Evolutionary conservation across 495 filamentous ascomycete genomes (phyloP).

Genomic region (Articulospora tetracladia): DNA sequence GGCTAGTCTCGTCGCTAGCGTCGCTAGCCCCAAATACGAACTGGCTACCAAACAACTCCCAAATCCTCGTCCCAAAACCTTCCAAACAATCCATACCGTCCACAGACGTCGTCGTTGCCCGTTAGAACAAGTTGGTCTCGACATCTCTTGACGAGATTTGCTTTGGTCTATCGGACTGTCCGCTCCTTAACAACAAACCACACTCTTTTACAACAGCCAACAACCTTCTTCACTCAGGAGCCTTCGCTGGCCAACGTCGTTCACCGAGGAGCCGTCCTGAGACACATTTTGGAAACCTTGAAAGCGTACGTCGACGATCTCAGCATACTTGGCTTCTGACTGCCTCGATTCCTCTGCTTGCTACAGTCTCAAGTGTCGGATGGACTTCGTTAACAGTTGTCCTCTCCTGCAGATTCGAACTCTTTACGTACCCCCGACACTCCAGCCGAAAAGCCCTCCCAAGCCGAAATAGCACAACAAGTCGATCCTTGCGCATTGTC

Average conservation of each 20-base stretch:
- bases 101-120: conserved; percentile 2
- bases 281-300: conserved; percentile 1
- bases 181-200: conserved; percentile 13
- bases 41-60: neutral
- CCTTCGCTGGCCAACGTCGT: neutral
- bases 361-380: neutral
- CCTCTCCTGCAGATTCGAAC: neutral
- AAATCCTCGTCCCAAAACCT: neutral
- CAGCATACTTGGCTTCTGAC: neutral
- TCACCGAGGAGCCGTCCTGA: conserved; percentile 5
- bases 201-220: conserved; percentile 5
- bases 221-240: neutral
- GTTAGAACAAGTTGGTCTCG: neutral
- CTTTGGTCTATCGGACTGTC: conserved; percentile 18
- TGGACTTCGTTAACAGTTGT: neutral
- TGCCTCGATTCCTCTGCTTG: neutral
- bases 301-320: conserved; percentile 6
- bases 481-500: neutral
- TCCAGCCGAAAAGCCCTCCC: neutral
- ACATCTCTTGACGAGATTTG: conserved; percentile 5
- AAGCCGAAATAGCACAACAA: neutral
- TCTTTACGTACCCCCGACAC: neutral
- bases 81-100: neutral
- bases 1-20: neutral
- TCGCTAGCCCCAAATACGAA: neutral